A percentile compares a stretch with the other conserved stretches of the same genome.
phyloP scores from a whole-genome alignment of 306 rosid species.

The Abrus precatorius region DNA sequence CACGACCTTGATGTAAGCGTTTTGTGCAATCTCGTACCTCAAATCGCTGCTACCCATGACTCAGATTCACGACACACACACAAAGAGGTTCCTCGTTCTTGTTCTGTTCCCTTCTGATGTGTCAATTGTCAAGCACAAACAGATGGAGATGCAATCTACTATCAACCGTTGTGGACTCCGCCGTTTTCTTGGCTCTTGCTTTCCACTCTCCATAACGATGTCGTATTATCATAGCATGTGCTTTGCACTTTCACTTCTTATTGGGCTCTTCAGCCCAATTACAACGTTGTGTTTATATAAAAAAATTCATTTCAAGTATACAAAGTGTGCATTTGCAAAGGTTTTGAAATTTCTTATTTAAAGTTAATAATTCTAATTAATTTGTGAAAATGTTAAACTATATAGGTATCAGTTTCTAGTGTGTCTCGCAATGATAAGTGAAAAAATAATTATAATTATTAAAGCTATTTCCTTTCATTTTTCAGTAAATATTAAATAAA shows the following conservation, averaged over 20 bases:
- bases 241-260: background rate
- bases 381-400: too few species aligned
- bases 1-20: constrained; percentile 84
- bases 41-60: constrained; percentile 76
- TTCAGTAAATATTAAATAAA: too few species aligned
- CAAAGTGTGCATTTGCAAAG: too few species aligned
- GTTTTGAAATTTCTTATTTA: too few species aligned
- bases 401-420: background rate
- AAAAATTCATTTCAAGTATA: too few species aligned
- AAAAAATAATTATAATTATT: too few species aligned
- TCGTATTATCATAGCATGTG: background rate
- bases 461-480: too few species aligned
- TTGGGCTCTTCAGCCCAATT: background rate
- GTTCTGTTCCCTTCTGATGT: background rate
- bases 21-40: constrained; percentile 79
- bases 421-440: background rate
- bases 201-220: background rate
- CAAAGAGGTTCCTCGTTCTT: background rate
- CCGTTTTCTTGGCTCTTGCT: background rate
- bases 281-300: too few species aligned
- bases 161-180: constrained; percentile 10
- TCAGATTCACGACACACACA: constrained; percentile 20
- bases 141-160: background rate
- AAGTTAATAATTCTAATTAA: too few species aligned
- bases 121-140: background rate